A percentile compares a stretch with the other conserved stretches of the same genome.
These are phyloP conservation scores for Talaromyces verruculosus DNA, from an alignment of 2,329 filamentous ascomycete species.

Conservation along the genomic window DNA sequence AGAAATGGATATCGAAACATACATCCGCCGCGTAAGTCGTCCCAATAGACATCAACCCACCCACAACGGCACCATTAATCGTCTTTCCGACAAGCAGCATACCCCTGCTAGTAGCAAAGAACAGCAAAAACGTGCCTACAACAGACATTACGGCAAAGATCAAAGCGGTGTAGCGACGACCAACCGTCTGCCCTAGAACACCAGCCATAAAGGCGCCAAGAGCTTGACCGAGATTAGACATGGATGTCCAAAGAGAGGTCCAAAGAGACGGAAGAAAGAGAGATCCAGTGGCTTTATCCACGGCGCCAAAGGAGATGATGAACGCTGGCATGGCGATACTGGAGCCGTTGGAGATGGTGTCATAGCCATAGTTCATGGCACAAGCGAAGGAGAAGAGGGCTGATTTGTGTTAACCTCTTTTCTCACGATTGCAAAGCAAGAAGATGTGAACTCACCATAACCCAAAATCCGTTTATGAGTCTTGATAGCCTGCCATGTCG, in stretches of 20 bases:
- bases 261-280: slow-evolving; percentile 24
- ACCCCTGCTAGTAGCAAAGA: slow-evolving; percentile 22
- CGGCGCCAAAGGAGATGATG: slow-evolving; percentile 24
- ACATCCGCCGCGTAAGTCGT: slow-evolving; percentile 27
- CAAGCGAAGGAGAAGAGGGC: slow-evolving; percentile 1
- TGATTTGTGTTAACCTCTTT: background rate
- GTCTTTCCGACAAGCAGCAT: slow-evolving; percentile 26
- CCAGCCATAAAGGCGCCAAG: slow-evolving; percentile 31
- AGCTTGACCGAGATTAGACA: slow-evolving; percentile 28
- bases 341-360: slow-evolving; percentile 28
- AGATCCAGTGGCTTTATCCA: slow-evolving; percentile 16
- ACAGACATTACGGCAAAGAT: slow-evolving; percentile 29
- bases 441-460: background rate
- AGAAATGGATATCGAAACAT: background rate
- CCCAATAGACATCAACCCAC: slow-evolving; percentile 24
- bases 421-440: too few species aligned
- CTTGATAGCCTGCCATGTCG: slow-evolving; percentile 8
- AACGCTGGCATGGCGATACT: slow-evolving; percentile 29
- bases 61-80: slow-evolving; percentile 24
- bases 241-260: slow-evolving; percentile 27
- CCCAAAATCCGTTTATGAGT: background rate
- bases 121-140: slow-evolving; percentile 23
- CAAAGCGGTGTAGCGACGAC: slow-evolving; percentile 38
- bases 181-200: slow-evolving; percentile 36
- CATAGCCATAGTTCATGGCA: slow-evolving; percentile 28